phyloP scores from a whole-genome alignment of 257 asterid genomes.

The Fraxinus quadrangulata region DNA sequence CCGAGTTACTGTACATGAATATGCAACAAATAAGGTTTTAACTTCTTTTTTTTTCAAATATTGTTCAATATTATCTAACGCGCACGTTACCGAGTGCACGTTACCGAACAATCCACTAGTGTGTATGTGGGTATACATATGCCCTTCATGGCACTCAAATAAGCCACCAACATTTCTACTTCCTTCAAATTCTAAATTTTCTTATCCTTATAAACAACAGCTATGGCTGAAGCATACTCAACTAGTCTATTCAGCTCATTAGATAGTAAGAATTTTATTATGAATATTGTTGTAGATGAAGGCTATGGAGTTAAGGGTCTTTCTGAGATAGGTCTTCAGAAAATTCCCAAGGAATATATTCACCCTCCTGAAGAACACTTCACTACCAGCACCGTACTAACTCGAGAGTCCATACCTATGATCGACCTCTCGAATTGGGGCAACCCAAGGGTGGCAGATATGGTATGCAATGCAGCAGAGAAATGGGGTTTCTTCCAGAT shows the following conservation, averaged over 20 bases:
- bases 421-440: conserved; percentile 44
- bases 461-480: conserved; percentile 48
- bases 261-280: conserved; percentile 11
- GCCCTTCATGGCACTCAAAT: no score
- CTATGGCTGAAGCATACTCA: conserved; percentile 5
- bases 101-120: no score
- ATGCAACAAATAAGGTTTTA: no score
- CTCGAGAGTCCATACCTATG: conserved; percentile 43
- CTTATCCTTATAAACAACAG: neutral
- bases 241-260: neutral
- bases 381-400: conserved; percentile 5
- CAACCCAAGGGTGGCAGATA: conserved; percentile 32
- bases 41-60: no score
- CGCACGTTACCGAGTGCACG: no score
- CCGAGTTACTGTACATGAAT: no score
- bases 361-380: conserved; percentile 36
- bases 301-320: conserved; percentile 61
- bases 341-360: conserved; percentile 42
- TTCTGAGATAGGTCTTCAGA: conserved; percentile 34
- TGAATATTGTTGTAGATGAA: conserved; percentile 25
- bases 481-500: conserved; percentile 58
- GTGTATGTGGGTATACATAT: no score
- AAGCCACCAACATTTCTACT: no score
- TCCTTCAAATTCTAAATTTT: no score
- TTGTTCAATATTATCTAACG: no score